These are phyloP conservation scores for Mycena belliarum DNA, from an alignment of 768 basidiomycete genomes.

Conservation along the genomic window DNA sequence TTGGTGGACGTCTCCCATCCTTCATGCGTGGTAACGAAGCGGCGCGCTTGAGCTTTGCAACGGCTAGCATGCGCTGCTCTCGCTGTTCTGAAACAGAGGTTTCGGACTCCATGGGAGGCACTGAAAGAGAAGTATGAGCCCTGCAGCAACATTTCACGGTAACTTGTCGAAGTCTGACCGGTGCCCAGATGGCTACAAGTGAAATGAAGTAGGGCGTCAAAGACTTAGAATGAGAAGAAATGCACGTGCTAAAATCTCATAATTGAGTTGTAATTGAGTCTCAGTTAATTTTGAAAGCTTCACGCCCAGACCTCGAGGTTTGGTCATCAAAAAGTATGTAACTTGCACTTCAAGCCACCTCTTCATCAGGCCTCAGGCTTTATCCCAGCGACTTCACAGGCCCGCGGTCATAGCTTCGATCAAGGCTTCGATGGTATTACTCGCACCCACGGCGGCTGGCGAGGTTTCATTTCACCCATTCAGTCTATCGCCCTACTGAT, in stretches of 20 bases:
- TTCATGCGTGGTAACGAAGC: constrained; percentile 91
- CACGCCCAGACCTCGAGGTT: background rate
- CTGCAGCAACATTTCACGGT: background rate
- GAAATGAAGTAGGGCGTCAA: background rate
- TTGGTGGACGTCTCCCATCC: constrained; percentile 84
- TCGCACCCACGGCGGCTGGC: too few relatives aligned
- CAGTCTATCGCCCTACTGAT: background rate
- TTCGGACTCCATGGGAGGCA: constrained; percentile 38
- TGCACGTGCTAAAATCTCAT: too few relatives aligned
- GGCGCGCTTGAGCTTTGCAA: constrained; percentile 89
- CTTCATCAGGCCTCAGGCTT: too few relatives aligned
- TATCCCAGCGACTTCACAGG: background rate
- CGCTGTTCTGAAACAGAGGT: constrained; percentile 41
- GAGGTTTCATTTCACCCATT: too few relatives aligned
- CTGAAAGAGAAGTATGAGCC: constrained; percentile 9
- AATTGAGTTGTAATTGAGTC: too few relatives aligned
- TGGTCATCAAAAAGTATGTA: background rate
- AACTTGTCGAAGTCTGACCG: constrained; percentile 4
- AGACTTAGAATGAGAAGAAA: too few relatives aligned
- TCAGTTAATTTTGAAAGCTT: too few relatives aligned
- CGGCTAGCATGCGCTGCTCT: constrained; percentile 84
- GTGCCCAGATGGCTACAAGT: constrained; percentile 8
- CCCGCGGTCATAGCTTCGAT: background rate
- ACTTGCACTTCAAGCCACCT: background rate
- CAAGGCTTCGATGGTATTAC: too few relatives aligned